Conservation (phyloP, 2,329 filamentous ascomycete species). For the Cryphonectria naterciae region DNA sequence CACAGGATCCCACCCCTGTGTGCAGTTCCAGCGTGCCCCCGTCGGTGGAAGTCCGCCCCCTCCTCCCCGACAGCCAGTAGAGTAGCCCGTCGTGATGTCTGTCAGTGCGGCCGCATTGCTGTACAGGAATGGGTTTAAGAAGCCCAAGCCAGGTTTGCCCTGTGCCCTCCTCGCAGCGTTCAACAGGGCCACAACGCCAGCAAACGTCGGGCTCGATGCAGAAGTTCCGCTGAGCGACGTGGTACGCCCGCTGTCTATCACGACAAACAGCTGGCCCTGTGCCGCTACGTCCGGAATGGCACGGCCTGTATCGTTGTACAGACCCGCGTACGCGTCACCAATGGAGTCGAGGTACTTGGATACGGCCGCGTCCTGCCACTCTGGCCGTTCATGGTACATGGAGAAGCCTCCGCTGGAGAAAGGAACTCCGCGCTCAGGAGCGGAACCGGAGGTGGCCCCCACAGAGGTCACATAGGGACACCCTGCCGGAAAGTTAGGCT, state of each 20-base stretch:
- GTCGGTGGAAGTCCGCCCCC: constrained; percentile 12
- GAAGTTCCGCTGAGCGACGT: constrained; percentile 38
- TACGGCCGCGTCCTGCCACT: constrained; percentile 41
- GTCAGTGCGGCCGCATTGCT: constrained; percentile 37
- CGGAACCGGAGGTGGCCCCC: constrained; percentile 52
- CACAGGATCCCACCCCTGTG: constrained; percentile 49
- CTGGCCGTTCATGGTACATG: constrained; percentile 42
- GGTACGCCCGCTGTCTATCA: constrained; percentile 37
- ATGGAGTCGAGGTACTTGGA: constrained; percentile 41
- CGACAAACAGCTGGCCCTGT: constrained; percentile 56
- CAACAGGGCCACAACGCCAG: constrained; percentile 45
- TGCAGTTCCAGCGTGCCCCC: constrained; percentile 26
- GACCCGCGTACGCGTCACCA: constrained; percentile 41
- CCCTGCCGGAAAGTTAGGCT: constrained; percentile 35
- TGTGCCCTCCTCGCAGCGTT: constrained; percentile 46
- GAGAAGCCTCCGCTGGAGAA: constrained; percentile 46
- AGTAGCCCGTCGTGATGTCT: constrained; percentile 36
- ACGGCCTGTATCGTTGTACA: constrained; percentile 44
- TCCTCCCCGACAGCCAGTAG: constrained; percentile 18
- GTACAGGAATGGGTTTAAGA: constrained; percentile 44
- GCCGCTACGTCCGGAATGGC: constrained; percentile 46
- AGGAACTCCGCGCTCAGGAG: constrained; percentile 42
- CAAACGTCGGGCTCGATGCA: constrained; percentile 45
- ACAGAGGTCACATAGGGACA: constrained; percentile 62
- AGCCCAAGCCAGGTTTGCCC: constrained; percentile 41